phyloP scores from a whole-genome alignment of 169 alveolate genomes.

The Plasmodium inui region DNA sequence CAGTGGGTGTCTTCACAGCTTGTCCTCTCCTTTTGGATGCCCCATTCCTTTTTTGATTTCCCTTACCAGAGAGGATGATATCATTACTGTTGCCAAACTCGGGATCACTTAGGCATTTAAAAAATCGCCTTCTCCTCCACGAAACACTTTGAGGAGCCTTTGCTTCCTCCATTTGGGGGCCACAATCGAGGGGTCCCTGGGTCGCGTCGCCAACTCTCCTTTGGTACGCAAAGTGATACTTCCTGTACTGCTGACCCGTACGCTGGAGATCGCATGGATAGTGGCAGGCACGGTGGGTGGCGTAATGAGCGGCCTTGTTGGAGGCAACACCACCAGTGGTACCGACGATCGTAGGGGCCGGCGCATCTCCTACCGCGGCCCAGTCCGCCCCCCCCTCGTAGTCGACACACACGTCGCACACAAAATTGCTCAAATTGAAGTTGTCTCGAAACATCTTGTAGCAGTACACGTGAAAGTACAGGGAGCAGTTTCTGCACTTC shows the following conservation, averaged over 20 bases:
- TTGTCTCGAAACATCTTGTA: constrained; percentile 24
- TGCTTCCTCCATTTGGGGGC: neutral
- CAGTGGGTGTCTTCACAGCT: neutral
- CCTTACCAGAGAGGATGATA: neutral
- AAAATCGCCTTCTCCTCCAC: neutral
- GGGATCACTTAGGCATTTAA: constrained; percentile 18
- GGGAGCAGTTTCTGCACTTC: constrained; percentile 30
- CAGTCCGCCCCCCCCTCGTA: neutral
- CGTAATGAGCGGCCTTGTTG: neutral
- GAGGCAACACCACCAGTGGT: too few relatives aligned
- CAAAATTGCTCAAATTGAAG: constrained; percentile 24
- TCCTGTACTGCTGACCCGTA: neutral
- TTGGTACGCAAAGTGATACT: constrained; percentile 2
- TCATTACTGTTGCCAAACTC: neutral
- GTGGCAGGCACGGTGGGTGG: neutral
- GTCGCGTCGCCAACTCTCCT: neutral
- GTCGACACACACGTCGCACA: constrained; percentile 29
- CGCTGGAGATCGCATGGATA: too few relatives aligned
- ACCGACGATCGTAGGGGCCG: too few relatives aligned
- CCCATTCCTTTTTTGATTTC: neutral
- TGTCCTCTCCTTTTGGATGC: neutral
- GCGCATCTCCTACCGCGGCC: too few relatives aligned
- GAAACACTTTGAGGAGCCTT: neutral
- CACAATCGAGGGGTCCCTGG: neutral
- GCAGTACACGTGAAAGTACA: constrained; percentile 44